Evolutionary conservation across 2,329 filamentous ascomycete genomes (phyloP), one percentile per base, ranked within the genome.

Genomic region (Fusarium oxysporum): DNA sequence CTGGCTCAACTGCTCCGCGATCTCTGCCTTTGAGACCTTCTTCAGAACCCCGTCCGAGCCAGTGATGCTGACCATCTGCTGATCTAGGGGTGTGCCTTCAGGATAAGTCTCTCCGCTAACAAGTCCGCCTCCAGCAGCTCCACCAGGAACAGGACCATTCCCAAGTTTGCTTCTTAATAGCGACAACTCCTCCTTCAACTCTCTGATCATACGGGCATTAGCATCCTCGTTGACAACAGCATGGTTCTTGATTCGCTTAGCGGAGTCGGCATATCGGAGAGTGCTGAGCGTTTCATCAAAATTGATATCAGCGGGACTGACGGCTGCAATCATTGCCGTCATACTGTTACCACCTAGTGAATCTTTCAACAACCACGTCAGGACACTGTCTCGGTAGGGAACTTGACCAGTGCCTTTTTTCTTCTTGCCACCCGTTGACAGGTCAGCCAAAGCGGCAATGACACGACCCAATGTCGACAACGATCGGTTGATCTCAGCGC

Each of bases 161-260:
- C 91, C 92, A 19, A 99, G 88, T 80, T 99, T 98, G 77, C 93
- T 92, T 77, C 96, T 90, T 63, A 99, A 86, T 69, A 97, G 87
- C 3, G 93, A 90, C 65, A 99, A 83, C 79, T 99, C 96, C 81
- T 99, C 96, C 81, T 99, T 99, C 71, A 99, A 86, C 80, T 99
- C 96, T 81, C 96, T 90, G 73, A 99, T 98, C 96, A 99, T 99
- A 77, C 96, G 93, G 68, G 96, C 96, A 80, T 99, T 99, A 51
- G 96, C 96, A 83, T 99, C 96, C 82, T 99, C 96, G 85, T 99
- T 99, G 82, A 99, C 93, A 56, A 99, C 96, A 64, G 96, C 96
- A 82, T 99, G 96, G 85, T 99, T 99, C 94, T 98, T 98, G 88
- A 99, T 99, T 77, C 96, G 92, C 85, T 99, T 99, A 32, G 96